Conservation (phyloP, 2,329 filamentous ascomycete species). For the Calonectria ilicicola region DNA sequence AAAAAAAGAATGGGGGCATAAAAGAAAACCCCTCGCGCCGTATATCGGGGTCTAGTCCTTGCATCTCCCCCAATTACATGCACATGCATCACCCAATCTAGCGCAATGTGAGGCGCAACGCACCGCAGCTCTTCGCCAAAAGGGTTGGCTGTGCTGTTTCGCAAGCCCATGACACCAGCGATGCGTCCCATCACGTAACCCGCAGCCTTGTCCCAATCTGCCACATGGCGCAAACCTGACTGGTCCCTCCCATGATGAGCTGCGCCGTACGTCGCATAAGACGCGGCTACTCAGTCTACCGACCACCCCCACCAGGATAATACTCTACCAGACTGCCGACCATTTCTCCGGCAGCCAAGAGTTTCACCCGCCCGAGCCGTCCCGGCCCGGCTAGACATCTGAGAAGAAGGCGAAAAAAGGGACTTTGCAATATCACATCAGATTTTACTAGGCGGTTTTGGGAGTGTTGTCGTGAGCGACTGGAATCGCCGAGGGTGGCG, state of each 20-base stretch:
- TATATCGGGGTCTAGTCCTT: neutral
- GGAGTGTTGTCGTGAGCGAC: neutral
- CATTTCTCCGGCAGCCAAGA: neutral
- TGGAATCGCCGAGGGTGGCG: neutral
- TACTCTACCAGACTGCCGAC: neutral
- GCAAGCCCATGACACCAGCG: conserved; percentile 21
- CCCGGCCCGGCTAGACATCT: conserved; percentile 6
- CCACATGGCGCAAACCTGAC: neutral
- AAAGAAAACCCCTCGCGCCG: neutral
- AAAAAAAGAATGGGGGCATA: too few species aligned
- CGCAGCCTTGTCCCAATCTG: neutral
- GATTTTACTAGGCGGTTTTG: neutral
- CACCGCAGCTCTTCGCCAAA: conserved; percentile 3
- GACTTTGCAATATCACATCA: neutral
- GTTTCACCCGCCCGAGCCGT: conserved; percentile 32
- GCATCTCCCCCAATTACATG: neutral
- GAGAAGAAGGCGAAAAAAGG: neutral
- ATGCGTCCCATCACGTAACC: conserved; percentile 22
- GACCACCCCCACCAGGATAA: conserved; percentile 16
- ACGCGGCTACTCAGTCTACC: neutral
- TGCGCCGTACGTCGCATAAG: too few species aligned
- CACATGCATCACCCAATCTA: neutral
- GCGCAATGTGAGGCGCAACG: neutral
- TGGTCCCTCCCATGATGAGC: neutral
- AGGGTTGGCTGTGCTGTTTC: neutral